Percentiles rank a stretch among this genome's conserved stretches.
These are phyloP conservation scores for Epithemia pelagica DNA, from an alignment of 108 stramenopile genomes.

Conservation along the genomic window DNA sequence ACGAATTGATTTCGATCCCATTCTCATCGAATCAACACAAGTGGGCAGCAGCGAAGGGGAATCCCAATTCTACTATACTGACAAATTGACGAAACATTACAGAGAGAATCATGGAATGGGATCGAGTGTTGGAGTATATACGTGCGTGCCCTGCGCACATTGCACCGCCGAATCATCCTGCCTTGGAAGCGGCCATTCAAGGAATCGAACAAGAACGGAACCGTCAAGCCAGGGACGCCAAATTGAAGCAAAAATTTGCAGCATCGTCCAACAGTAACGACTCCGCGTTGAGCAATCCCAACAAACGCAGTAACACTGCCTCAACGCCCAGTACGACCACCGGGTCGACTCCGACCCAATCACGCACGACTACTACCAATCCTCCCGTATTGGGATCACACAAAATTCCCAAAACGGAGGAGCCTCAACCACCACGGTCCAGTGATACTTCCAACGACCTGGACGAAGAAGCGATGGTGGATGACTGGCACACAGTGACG, in stretches of 20 bases:
- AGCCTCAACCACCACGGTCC: not conserved
- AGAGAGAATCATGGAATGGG: not conserved
- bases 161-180: conserved; percentile 26
- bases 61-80: too few relatives aligned
- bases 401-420: not conserved
- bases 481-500: conserved; percentile 41
- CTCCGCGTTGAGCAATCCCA: not conserved
- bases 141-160: conserved; percentile 17
- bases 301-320: not conserved
- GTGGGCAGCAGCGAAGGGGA: too few relatives aligned
- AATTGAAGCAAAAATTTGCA: conserved; percentile 44
- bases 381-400: not conserved
- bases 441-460: not conserved
- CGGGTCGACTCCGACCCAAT: not conserved
- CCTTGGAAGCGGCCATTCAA: conserved; percentile 51
- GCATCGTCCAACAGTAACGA: not conserved
- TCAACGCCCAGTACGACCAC: not conserved
- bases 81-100: not conserved
- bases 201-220: conserved; percentile 53
- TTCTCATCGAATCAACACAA: too few relatives aligned
- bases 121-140: conserved; percentile 13
- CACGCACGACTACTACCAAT: not conserved
- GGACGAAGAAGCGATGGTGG: conserved; percentile 19
- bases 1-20: too few relatives aligned
- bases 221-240: conserved; percentile 53